Conservation (phyloP, 2,329 filamentous ascomycete genomes). For the Pseudocercospora fijiensis region DNA sequence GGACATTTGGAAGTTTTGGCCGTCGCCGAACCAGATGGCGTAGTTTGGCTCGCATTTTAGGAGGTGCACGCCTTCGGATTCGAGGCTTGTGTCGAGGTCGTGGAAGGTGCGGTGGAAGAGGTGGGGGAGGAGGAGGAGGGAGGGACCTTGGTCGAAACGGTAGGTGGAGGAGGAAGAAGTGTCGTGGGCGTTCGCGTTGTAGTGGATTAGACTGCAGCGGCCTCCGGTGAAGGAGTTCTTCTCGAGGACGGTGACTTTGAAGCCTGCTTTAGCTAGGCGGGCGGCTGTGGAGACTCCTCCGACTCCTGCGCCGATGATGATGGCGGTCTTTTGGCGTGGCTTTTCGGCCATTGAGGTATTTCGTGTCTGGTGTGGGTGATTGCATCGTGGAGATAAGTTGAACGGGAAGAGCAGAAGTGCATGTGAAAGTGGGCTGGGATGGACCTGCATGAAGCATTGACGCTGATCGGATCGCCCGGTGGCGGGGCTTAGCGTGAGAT, state of each 20-base stretch:
- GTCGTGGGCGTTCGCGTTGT: slow-evolving; percentile 24
- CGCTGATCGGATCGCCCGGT: background rate
- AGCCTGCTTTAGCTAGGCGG: slow-evolving; percentile 67
- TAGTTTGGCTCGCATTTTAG: slow-evolving; percentile 75
- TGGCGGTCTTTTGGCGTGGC: slow-evolving; percentile 46
- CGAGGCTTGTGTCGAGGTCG: slow-evolving; percentile 66
- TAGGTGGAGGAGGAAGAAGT: slow-evolving; percentile 41
- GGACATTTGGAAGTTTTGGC: slow-evolving; percentile 61
- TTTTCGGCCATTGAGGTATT: background rate
- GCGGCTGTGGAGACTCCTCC: slow-evolving; percentile 70
- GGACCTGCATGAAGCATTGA: slow-evolving; percentile 9
- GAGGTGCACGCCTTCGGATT: slow-evolving; percentile 65
- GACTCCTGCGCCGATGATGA: slow-evolving; percentile 64
- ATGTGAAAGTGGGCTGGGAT: slow-evolving; percentile 7
- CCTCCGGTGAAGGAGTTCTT: slow-evolving; percentile 73
- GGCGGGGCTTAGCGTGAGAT: background rate
- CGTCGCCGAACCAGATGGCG: slow-evolving; percentile 70
- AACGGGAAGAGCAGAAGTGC: background rate
- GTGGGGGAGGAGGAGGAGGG: slow-evolving; percentile 67
- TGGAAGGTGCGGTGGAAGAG: slow-evolving; percentile 68
- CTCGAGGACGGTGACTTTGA: slow-evolving; percentile 72
- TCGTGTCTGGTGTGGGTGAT: background rate
- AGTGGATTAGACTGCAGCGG: slow-evolving; percentile 64
- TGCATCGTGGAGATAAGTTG: background rate
- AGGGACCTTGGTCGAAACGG: slow-evolving; percentile 75